Evolutionary conservation across 176 grass and related monocot species (phyloP), one percentile per base, ranked within the genome.

Genomic region (Chloris gayana): DNA sequence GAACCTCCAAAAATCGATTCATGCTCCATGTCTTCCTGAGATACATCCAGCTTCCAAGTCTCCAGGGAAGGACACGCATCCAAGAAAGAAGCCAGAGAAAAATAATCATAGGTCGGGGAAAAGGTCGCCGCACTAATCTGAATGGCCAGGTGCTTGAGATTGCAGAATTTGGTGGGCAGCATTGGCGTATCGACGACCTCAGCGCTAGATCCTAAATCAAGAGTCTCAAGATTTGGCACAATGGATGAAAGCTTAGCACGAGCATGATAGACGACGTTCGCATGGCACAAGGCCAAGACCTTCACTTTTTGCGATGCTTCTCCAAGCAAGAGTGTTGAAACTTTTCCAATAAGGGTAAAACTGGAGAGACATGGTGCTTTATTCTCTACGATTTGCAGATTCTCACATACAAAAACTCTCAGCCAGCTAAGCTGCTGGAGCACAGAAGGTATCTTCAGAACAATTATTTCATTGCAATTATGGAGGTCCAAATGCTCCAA

Each of bases 211-310:
- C 0, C 0, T 75, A 83, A 56, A 9, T 3, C 14, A 46, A 84
- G 72, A 46, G 72, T 84, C 64, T 84, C 63, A 26, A 84, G 49
- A 67, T 68, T 84, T 18, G 63, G 82, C 35, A 69, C 17, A 32
- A 41, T 24, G 19, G 70, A 68, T 1, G 72, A 35, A 58, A 84
- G 41, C 41, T 84, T 29, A 6, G 31, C 56, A 37, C 59, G 32
- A 32, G 57, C 39, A 73, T 82, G 50, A 73, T 5, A 37, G 41
- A 73, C 11, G 39, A 1, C 0, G 1, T 4, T 2, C 15, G 27
- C 1, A 0, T 1, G 6, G 0, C 0, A 0, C 35, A 44, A 17
- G 12, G 9, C 0, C 8, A 67, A 37, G 2, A 18, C 31, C 62
- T 75, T 60, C 45, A 72, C n/a, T n/a, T n/a, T 50, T 51, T 51